Conservation (phyloP, 2,329 filamentous ascomycete genomes). For the Cercospora sp. region DNA sequence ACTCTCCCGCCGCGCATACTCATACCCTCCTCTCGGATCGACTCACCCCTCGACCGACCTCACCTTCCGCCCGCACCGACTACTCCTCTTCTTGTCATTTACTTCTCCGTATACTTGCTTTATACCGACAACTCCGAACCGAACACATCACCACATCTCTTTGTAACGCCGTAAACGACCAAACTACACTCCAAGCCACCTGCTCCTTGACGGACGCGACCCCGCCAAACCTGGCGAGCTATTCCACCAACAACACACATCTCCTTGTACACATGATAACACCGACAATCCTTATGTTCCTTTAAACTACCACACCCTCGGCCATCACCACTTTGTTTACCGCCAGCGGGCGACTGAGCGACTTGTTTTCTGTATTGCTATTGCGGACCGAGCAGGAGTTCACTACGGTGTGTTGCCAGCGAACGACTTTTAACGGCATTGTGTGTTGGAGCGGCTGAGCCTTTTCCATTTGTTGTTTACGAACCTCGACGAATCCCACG, state of each 20-base stretch:
- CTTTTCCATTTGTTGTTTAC: slow-evolving; percentile 24
- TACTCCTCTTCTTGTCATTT: slow-evolving; percentile 20
- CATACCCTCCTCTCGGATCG: slow-evolving; percentile 12
- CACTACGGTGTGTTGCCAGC: slow-evolving; percentile 20
- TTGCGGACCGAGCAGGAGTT: slow-evolving; percentile 26
- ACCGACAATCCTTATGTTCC: slow-evolving; percentile 35
- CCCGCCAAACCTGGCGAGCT: slow-evolving; percentile 17
- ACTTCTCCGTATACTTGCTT: slow-evolving; percentile 28
- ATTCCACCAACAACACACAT: slow-evolving; percentile 13
- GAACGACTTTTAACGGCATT: slow-evolving; percentile 18
- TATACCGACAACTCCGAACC: not conserved
- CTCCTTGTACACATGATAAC: slow-evolving; percentile 32
- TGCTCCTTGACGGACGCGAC: slow-evolving; percentile 32
- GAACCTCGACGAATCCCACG: slow-evolving; percentile 16
- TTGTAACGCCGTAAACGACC: slow-evolving; percentile 16
- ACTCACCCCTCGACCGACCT: slow-evolving; percentile 12
- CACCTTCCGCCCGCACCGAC: slow-evolving; percentile 10
- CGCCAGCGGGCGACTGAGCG: slow-evolving; percentile 28
- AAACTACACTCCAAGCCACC: slow-evolving; percentile 13
- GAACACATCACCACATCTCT: slow-evolving; percentile 13
- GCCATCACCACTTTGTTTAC: slow-evolving; percentile 25
- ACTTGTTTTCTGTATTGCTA: slow-evolving; percentile 28
- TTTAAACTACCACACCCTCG: slow-evolving; percentile 28
- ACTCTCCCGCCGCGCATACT: slow-evolving; percentile 13
- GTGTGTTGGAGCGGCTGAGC: slow-evolving; percentile 26